phyloP scores from a whole-genome alignment of 495 filamentous ascomycete genomes.

The Choiromyces venosus region DNA sequence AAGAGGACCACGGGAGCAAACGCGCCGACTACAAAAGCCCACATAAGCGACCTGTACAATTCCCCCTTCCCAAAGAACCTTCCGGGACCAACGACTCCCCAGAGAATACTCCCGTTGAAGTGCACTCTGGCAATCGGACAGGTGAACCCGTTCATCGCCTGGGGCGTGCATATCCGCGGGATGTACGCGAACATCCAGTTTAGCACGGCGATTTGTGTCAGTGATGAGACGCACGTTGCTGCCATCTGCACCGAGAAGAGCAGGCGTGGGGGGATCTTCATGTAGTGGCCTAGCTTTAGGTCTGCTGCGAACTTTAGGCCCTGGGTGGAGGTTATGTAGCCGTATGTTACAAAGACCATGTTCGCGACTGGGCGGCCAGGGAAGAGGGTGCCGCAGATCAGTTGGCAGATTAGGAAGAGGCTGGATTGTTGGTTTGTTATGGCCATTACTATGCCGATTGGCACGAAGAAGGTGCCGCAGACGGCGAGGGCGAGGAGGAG shows the following conservation, averaged over 20 bases:
- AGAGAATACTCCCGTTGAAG: conserved; percentile 83
- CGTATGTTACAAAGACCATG: conserved; percentile 84
- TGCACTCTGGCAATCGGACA: conserved; percentile 83
- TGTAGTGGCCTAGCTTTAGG: conserved; percentile 83
- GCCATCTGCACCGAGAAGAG: conserved; percentile 76
- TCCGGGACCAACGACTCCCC: conserved; percentile 75
- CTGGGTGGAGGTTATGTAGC: conserved; percentile 70
- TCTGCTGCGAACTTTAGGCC: conserved; percentile 82
- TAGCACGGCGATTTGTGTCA: conserved; percentile 75
- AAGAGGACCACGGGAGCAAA: conserved; percentile 63
- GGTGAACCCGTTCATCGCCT: conserved; percentile 77
- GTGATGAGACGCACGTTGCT: conserved; percentile 68
- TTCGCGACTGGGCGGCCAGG: conserved; percentile 78
- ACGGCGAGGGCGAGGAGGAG: conserved; percentile 69
- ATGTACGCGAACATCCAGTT: conserved; percentile 86
- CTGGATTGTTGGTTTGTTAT: conserved; percentile 77
- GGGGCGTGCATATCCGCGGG: conserved; percentile 66
- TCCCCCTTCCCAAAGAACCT: conserved; percentile 70
- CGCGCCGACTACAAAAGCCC: conserved; percentile 72
- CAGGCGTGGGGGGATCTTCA: conserved; percentile 82
- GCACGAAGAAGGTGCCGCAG: conserved; percentile 66
- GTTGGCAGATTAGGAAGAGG: conserved; percentile 76
- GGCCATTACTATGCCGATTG: conserved; percentile 79
- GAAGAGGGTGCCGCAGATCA: conserved; percentile 71
- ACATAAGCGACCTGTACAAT: conserved; percentile 63